Percentiles rank a stretch among this genome's conserved stretches.
phyloP scores from a whole-genome alignment of 768 basidiomycete species.

The Pleurotus pulmonarius region DNA sequence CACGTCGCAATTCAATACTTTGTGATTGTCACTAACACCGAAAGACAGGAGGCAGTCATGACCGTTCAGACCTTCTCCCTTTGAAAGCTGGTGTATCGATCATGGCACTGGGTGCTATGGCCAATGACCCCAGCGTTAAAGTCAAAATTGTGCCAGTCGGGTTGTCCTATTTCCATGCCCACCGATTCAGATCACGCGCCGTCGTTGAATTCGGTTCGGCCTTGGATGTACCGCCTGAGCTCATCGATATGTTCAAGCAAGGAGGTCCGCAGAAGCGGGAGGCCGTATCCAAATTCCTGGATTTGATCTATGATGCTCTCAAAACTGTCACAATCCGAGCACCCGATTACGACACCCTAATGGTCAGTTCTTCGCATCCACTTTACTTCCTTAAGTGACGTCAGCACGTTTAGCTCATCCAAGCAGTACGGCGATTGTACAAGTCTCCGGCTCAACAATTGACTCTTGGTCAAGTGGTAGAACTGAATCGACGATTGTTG shows the following conservation, averaged over 20 bases:
- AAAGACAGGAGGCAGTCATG: constrained; percentile 87
- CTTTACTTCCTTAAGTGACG: constrained; percentile 3
- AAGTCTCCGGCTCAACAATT: constrained; percentile 93
- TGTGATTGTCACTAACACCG: background rate
- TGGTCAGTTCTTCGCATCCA: constrained; percentile 54
- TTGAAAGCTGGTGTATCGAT: constrained; percentile 96
- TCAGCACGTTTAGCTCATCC: constrained; percentile 65
- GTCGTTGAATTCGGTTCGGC: constrained; percentile 96
- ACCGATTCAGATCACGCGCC: constrained; percentile 91
- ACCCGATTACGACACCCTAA: constrained; percentile 96
- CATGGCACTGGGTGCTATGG: constrained; percentile 99
- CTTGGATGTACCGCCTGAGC: constrained; percentile 84
- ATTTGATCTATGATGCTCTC: constrained; percentile 87
- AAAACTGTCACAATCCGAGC: constrained; percentile 96
- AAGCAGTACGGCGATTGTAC: constrained; percentile 91
- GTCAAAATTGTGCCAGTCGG: constrained; percentile 93
- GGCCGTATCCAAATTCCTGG: constrained; percentile 84
- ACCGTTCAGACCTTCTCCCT: constrained; percentile 92
- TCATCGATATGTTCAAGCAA: constrained; percentile 86
- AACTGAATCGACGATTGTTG: constrained; percentile 87
- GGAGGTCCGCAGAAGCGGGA: constrained; percentile 88
- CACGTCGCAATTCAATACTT: constrained; percentile 22
- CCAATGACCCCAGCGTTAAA: constrained; percentile 76
- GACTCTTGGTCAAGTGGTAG: constrained; percentile 93
- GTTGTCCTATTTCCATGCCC: constrained; percentile 69